phyloP scores from a whole-genome alignment of 352 stramenopile genomes.

The Blastocystis hominis region DNA sequence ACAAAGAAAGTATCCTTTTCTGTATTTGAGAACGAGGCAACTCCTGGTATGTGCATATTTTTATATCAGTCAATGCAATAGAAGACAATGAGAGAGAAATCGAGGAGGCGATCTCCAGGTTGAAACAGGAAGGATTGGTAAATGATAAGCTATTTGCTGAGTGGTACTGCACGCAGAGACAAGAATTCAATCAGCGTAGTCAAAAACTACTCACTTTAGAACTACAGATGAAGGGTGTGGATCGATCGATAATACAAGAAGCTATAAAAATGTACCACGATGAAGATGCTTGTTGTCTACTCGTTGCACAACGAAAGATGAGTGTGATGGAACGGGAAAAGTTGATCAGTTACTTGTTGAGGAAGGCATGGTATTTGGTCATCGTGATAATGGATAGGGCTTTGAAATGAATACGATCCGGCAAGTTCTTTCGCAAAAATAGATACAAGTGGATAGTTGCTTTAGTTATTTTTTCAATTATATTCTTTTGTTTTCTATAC shows the following conservation, averaged over 20 bases:
- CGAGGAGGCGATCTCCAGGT: neutral
- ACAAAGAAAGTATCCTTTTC: neutral
- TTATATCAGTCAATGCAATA: neutral
- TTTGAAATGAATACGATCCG: neutral
- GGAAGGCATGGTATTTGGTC: neutral
- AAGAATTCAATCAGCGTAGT: neutral
- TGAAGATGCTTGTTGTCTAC: neutral
- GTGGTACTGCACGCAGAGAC: constrained; percentile 6
- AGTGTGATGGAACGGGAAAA: neutral
- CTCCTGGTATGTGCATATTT: neutral
- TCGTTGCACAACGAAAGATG: neutral
- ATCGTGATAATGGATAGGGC: neutral
- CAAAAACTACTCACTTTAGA: neutral
- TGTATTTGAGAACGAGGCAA: neutral
- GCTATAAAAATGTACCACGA: neutral
- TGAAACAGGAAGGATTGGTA: neutral
- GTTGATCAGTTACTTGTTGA: neutral
- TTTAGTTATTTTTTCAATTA: too few relatives aligned
- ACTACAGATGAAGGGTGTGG: neutral
- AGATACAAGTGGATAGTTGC: too few relatives aligned
- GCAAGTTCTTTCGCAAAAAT: neutral
- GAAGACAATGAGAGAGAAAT: constrained; percentile 4
- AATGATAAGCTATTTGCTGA: neutral
- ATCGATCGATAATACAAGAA: neutral
- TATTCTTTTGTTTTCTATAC: neutral